Evolutionary conservation across 306 rosid species (phyloP).

Genomic region (Arachis hypogaea): DNA sequence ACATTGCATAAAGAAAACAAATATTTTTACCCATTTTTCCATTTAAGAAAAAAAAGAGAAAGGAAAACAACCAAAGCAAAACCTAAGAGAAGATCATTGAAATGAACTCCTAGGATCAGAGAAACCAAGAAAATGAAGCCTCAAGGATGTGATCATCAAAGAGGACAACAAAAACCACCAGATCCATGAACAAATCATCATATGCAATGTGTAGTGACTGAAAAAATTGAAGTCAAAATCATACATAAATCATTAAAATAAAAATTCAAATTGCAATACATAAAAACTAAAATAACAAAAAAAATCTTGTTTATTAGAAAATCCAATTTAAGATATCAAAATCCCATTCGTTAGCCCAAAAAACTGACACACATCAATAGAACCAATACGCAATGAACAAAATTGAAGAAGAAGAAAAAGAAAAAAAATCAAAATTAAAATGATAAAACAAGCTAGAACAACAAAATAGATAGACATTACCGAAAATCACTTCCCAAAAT

Average conservation of each 20-base stretch:
- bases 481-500: background rate
- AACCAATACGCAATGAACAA: background rate
- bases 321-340: background rate
- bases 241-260: background rate
- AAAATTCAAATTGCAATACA: slow-evolving; percentile 5
- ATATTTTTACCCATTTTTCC: slow-evolving; percentile 1
- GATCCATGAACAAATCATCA: slow-evolving; percentile 54
- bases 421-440: background rate
- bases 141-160: slow-evolving; percentile 15
- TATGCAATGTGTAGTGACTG: slow-evolving; percentile 46
- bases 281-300: background rate
- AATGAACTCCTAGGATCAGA: background rate
- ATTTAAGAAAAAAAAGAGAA: background rate
- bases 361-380: background rate
- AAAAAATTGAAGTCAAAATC: slow-evolving; percentile 14
- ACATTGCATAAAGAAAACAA: background rate
- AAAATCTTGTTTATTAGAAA: background rate
- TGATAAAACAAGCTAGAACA: background rate
- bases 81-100: background rate
- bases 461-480: no score
- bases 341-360: background rate
- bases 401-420: background rate
- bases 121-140: slow-evolving; percentile 16
- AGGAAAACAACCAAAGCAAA: background rate
- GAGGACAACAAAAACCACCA: slow-evolving; percentile 41